Evolutionary conservation across 441 rosid species (phyloP).

Genomic region (Flueggea neowawraea): DNA sequence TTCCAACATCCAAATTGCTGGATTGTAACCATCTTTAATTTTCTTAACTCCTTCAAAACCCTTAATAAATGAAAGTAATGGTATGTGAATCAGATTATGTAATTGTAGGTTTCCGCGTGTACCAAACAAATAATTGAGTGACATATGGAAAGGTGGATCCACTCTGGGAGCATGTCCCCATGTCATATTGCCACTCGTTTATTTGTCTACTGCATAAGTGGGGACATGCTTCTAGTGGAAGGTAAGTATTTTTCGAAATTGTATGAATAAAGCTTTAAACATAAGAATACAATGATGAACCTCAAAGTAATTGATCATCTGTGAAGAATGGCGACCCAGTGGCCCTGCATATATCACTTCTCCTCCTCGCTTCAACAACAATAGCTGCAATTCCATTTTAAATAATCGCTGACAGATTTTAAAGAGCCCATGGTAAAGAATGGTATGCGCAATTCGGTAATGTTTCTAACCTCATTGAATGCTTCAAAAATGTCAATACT

Average conservation of each 20-base stretch:
- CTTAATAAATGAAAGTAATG: constrained; percentile 19
- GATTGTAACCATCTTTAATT: constrained; percentile 75
- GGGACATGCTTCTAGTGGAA: too few relatives aligned
- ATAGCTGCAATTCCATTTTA: constrained; percentile 35
- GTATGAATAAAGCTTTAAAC: too few relatives aligned
- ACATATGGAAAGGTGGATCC: too few relatives aligned
- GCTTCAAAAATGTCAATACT: constrained; percentile 18
- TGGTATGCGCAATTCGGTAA: too few relatives aligned
- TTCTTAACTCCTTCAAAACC: constrained; percentile 53
- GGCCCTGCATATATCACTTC: constrained; percentile 80
- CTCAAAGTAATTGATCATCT: constrained; percentile 65
- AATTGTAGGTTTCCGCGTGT: too few relatives aligned
- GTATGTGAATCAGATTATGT: too few relatives aligned
- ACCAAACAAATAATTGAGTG: too few relatives aligned
- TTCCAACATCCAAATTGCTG: constrained; percentile 94
- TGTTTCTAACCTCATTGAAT: constrained; percentile 11
- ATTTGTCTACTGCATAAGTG: too few relatives aligned
- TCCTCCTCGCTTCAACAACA: constrained; percentile 76
- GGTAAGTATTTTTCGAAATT: too few relatives aligned
- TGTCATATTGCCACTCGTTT: too few relatives aligned
- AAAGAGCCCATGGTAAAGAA: not conserved
- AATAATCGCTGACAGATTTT: not conserved
- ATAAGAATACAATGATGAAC: constrained; percentile 16
- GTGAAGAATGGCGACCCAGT: constrained; percentile 57
- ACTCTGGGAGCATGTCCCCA: too few relatives aligned